A percentile compares a stretch with the other conserved stretches of the same genome.
These are phyloP conservation scores for Fusarium caatingaense DNA, from an alignment of 2,329 filamentous ascomycete genomes.

Conservation along the genomic window DNA sequence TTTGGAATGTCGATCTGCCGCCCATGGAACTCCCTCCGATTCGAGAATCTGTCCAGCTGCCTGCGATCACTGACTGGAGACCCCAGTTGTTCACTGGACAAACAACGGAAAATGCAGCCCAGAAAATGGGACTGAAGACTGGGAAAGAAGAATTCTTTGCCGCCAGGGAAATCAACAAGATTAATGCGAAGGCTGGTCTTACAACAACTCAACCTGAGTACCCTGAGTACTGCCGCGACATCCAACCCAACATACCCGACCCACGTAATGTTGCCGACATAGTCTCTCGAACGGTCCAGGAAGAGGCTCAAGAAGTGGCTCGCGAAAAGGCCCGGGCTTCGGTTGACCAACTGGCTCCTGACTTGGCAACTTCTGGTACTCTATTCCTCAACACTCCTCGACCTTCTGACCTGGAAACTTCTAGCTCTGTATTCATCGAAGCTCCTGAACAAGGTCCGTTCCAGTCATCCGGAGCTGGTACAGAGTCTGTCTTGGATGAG, in stretches of 20 bases:
- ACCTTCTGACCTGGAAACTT: slow-evolving; percentile 41
- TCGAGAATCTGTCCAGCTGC: slow-evolving; percentile 20
- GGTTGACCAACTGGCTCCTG: neutral
- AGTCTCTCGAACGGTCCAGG: neutral
- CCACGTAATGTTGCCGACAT: neutral
- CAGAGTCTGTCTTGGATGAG: slow-evolving; percentile 40
- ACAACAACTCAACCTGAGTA: neutral
- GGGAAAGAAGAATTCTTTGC: slow-evolving; percentile 56
- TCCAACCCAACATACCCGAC: too few relatives aligned
- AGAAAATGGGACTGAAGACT: slow-evolving; percentile 50
- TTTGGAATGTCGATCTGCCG: slow-evolving; percentile 14
- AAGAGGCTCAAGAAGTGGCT: neutral
- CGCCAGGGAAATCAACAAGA: slow-evolving; percentile 54
- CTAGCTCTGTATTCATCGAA: slow-evolving; percentile 52
- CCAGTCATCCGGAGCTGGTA: slow-evolving; percentile 1
- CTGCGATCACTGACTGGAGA: slow-evolving; percentile 36
- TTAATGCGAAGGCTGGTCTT: slow-evolving; percentile 12
- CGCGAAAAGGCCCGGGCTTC: neutral
- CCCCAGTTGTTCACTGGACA: neutral
- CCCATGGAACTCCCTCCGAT: slow-evolving; percentile 11
- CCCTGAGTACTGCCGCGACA: neutral
- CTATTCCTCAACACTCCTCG: slow-evolving; percentile 49
- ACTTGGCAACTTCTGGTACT: slow-evolving; percentile 48
- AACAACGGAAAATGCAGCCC: slow-evolving; percentile 30
- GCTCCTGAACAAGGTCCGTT: slow-evolving; percentile 21